Base-by-base conservation (phyloP, 164 flowering plant species). In the Euptelea pleiosperma region DNA sequence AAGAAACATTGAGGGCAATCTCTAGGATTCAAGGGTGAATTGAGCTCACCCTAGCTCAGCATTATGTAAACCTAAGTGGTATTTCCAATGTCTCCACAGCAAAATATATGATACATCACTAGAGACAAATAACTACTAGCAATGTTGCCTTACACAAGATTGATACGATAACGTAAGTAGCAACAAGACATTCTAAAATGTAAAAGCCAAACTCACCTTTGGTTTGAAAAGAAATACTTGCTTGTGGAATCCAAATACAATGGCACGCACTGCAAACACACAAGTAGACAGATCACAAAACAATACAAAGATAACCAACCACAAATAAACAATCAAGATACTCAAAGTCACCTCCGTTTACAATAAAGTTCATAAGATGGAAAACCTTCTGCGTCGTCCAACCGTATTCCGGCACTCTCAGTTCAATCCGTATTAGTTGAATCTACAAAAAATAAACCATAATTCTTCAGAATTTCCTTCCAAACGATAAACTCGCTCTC, bases 371-470 rank as follows among this genome's bases (percentile, higher is more conserved):
- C 98, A 92, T 89, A 30, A 92, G 84, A 79, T 89, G 98, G 72
- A 92, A 92, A 71, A 92, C 91, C 76, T 92, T 92, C 71, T 92
- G 98, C 4, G 98, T 92, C 1, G 98, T 92, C 98, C 98, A 92
- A 31, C 98, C 96, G 79, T 76, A 92, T 48, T 89, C 97, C 0
- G 94, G 98, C 62, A 93, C 94, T 78, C 96, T 78, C 63, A 81
- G 21, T 70, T 92, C 84, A 68, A 92, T 92, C 67, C 96, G 73
- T 53, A 92, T 78, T 31, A 92, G 55, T 80, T 92, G 98, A 62
- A 89, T 76, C 98, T 92, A 83, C 73, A 68, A 34, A 59, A 54
- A n/a, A n/a, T n/a, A n/a, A n/a, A n/a, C n/a, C 19, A 49, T 5
- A 14, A 9, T 28, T 29, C 12, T 15, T 21, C 22, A 30, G 31